Percentiles rank a stretch among this genome's conserved stretches.
Conservation (phyloP, 257 asterid species). For the Solanum ahanhuiri region DNA sequence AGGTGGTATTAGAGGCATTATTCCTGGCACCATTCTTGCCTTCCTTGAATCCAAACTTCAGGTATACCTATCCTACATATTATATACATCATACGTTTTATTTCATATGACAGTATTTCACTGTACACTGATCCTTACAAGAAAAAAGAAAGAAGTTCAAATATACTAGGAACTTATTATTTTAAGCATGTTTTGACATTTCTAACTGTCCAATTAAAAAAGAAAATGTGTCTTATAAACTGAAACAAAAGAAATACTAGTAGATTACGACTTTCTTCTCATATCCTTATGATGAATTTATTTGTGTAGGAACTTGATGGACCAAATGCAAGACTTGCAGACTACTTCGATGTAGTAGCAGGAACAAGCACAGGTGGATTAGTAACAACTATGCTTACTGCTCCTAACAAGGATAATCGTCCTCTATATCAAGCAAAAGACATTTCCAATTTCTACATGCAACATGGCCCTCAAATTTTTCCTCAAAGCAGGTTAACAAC, state of each 20-base stretch:
- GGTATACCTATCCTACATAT: conserved; percentile 6
- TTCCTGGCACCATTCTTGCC: conserved; percentile 34
- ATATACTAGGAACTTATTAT: background rate
- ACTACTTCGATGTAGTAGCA: conserved; percentile 63
- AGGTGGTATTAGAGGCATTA: conserved; percentile 60
- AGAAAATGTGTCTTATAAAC: background rate
- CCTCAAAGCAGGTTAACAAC: conserved; percentile 22
- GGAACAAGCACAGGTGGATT: conserved; percentile 83
- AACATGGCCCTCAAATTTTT: conserved; percentile 50
- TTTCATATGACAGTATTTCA: background rate
- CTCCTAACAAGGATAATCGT: conserved; percentile 44
- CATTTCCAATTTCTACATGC: conserved; percentile 44
- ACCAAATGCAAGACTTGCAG: conserved; percentile 55
- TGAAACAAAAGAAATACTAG: background rate
- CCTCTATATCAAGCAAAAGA: conserved; percentile 52
- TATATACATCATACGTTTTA: background rate
- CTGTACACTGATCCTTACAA: background rate
- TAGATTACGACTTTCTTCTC: background rate
- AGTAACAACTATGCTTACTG: conserved; percentile 51
- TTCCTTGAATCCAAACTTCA: conserved; percentile 53
- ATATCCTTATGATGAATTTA: background rate
- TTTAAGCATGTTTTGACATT: background rate
- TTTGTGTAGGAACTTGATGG: conserved; percentile 53
- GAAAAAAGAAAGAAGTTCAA: background rate
- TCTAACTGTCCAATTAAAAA: background rate